Evolutionary conservation across 2,329 filamentous ascomycete species (phyloP), one percentile per base, ranked within the genome.

Genomic region (Lasiodiplodia sp.): DNA sequence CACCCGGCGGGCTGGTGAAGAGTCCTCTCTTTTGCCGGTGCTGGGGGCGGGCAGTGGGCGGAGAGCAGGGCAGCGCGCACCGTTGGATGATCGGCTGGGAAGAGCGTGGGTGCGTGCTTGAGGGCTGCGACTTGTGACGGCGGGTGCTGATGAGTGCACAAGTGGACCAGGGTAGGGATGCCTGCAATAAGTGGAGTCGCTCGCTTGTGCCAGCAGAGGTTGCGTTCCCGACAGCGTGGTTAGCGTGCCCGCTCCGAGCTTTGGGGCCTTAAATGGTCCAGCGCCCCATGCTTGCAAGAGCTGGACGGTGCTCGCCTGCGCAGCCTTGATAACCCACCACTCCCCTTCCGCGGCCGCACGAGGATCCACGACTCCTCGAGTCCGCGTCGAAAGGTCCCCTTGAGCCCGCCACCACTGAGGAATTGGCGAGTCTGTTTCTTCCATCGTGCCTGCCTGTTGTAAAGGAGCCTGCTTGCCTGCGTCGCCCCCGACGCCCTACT

Each of bases 191-290:
- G 60, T 64, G 60, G 60, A 64, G 60, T 64, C 60, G 47, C 60
- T 64, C 60, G 60, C 60, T 64, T 64, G 60, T 64, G 60, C 44
- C 60, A 63, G 58, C 58, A 63, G 58, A 63, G 44, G 40, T 40
- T 34, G 60, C 60, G 60, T 64, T 64, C 60, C 60, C 60, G 60
- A 64, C 60, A 64, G 60, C 60, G 47, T 64, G 60, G 60, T 64
- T 64, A 64, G 60, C 60, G 60, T 64, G 60, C 60, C 60, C 60
- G 60, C 60, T 64, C 60, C 60, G 60, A 64, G 60, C 60, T 64
- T 64, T 64, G 60, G 60, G 60, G 60, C 60, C 60, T 64, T 64
- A 64, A 52, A 64, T 64, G 60, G 60, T 52, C 37, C 60, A 64
- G 60, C 60, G 60, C 60, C 60, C 60, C 60, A 64, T 64, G 60